Evolutionary conservation across 148 eudicot species (phyloP).

Genomic region (Rhododendron griersonianum): DNA sequence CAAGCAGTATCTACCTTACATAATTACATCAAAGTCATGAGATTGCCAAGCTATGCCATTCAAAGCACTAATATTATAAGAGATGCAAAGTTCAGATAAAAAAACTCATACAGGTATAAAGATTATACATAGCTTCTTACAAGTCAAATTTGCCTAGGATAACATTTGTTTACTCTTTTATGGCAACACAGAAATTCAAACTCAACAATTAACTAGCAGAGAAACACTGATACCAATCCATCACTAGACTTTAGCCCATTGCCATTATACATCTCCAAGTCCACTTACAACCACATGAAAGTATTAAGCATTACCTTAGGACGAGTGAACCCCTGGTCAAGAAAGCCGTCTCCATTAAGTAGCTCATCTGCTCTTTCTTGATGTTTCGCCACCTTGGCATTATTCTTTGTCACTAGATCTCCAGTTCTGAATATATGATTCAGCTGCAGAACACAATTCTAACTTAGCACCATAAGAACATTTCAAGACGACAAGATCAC

Average conservation of each 20-base stretch:
- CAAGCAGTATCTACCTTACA: neutral
- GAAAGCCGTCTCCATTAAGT: slow-evolving; percentile 39
- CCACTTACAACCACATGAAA: neutral
- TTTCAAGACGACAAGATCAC: neutral
- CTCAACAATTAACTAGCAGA: neutral
- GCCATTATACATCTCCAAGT: neutral
- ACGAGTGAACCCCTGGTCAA: slow-evolving; percentile 88
- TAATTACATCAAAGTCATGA: neutral
- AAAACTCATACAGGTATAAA: neutral
- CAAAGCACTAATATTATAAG: neutral
- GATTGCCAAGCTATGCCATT: neutral
- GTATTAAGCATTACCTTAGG: slow-evolving; percentile 59
- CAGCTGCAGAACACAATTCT: slow-evolving; percentile 46
- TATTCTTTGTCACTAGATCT: slow-evolving; percentile 74
- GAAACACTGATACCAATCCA: neutral
- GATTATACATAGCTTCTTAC: neutral
- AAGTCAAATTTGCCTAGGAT: neutral
- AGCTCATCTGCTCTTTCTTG: slow-evolving; percentile 35
- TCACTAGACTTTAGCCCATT: neutral
- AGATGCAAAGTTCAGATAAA: neutral
- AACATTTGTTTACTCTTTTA: neutral
- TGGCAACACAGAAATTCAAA: neutral
- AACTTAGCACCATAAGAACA: neutral
- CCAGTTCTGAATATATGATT: slow-evolving; percentile 73
- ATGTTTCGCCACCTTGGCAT: slow-evolving; percentile 53